Evolutionary conservation across 495 filamentous ascomycete genomes (phyloP), one percentile per base, ranked within the genome.

Genomic region (Penicillium dipodomyicola): DNA sequence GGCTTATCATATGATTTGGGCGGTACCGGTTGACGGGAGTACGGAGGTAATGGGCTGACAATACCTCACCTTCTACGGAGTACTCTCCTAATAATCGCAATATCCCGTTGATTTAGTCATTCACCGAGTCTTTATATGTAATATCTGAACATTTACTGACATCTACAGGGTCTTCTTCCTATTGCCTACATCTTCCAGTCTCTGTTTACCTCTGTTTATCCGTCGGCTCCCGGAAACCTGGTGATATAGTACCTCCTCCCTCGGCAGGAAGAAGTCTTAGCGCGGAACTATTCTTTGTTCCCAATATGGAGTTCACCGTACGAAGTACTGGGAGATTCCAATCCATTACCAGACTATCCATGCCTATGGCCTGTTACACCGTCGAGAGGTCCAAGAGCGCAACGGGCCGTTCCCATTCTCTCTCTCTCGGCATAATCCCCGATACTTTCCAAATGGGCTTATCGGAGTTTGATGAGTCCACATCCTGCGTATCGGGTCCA

Each of bases 321-420:
- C 9, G 29, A 9, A 30, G 29, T 30, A 30, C 29, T 30, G 9
- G 29, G 10, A 0, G 7, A 9, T 10, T 30, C 9, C 9, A 33
- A 19, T 41, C 17, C 39, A 29, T 9, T 45, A 29, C 43, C 7
- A 45, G 15, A 44, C 42, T 14, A 23, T 3, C 1, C 23, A 29
- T 29, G 7, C 7, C 27, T 11, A 33, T 33, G 30, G 11, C 3
- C 15, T n/a, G 49, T 41, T 42, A 52, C 37, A 42, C 49, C 5
- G 9, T 30, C 22, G 1, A 46, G 23, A 52, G 35, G 33, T 41
- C 33, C 22, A 41, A 49, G 32, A 46, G 41, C 50, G 35, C 35
- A 39, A 39, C 29, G 47, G 47, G 32, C 47, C 47, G 47, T 49
- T 49, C 47, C 47, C 32, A 35, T 49, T 49, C 45, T 48, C 22